phyloP scores from a whole-genome alignment of 2,329 filamentous ascomycete genomes.

The Trichoderma guizhouense region DNA sequence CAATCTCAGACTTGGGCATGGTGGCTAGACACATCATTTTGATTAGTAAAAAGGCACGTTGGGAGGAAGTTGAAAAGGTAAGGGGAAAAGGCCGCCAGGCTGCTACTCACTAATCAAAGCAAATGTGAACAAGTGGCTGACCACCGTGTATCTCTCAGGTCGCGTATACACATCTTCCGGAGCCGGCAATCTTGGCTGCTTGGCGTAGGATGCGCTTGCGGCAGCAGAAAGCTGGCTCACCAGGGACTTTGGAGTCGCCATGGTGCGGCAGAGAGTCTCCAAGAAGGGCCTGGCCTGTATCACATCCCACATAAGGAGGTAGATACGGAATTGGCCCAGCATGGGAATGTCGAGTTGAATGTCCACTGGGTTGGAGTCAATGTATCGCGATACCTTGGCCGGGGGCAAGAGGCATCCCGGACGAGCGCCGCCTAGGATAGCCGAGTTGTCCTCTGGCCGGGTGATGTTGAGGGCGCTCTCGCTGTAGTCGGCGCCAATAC shows the following conservation, averaged over 20 bases:
- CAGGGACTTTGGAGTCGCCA: constrained; percentile 51
- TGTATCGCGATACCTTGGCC: constrained; percentile 67
- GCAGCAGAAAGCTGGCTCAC: constrained; percentile 57
- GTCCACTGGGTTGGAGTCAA: constrained; percentile 75
- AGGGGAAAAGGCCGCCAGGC: not conserved
- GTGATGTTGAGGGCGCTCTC: constrained; percentile 50
- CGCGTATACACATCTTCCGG: constrained; percentile 64
- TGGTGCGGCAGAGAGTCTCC: constrained; percentile 52
- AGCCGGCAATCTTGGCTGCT: constrained; percentile 54
- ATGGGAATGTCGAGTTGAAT: constrained; percentile 75
- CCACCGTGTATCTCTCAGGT: constrained; percentile 64
- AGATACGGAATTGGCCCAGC: constrained; percentile 73
- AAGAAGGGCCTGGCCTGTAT: constrained; percentile 55
- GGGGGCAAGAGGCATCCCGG: constrained; percentile 60
- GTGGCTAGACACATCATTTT: constrained; percentile 40
- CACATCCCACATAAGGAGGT: constrained; percentile 65
- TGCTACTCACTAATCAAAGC: constrained; percentile 58
- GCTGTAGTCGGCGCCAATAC: constrained; percentile 62
- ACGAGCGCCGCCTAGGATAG: constrained; percentile 46
- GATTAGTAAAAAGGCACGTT: not conserved
- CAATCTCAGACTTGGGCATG: constrained; percentile 60
- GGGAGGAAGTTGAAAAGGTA: not conserved
- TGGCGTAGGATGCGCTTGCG: constrained; percentile 59
- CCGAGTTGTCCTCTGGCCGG: constrained; percentile 31
- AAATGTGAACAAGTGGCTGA: constrained; percentile 68